phyloP scores from a whole-genome alignment of 2,329 filamentous ascomycete genomes.

The Aspergillaceae sp. region DNA sequence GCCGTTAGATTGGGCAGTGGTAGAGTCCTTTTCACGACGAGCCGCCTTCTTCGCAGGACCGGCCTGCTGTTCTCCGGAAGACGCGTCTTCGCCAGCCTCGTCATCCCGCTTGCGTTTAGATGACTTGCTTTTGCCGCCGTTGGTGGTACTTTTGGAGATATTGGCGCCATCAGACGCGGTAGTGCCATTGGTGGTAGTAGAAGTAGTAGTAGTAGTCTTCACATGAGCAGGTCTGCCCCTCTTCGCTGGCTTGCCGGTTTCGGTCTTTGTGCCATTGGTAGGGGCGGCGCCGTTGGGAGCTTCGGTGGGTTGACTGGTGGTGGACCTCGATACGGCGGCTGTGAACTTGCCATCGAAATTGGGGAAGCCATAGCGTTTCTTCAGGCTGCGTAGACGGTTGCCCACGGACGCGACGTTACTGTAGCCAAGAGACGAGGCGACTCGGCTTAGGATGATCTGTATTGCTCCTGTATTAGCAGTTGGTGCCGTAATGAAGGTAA shows the following conservation, averaged over 20 bases:
- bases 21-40: too few relatives aligned
- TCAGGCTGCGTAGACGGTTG: constrained; percentile 19
- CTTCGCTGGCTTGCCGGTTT: too few relatives aligned
- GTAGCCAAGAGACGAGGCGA: constrained; percentile 18
- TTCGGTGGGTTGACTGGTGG: too few relatives aligned
- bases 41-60: too few relatives aligned
- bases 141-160: background rate
- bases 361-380: constrained; percentile 17
- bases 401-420: constrained; percentile 18
- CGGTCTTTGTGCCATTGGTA: too few relatives aligned
- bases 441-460: constrained; percentile 20
- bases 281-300: too few relatives aligned
- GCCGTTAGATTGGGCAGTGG: too few relatives aligned
- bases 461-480: background rate
- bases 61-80: too few relatives aligned
- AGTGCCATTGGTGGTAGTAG: background rate
- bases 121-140: background rate
- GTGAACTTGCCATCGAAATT: constrained; percentile 10
- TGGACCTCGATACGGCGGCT: background rate
- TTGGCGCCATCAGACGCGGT: too few relatives aligned
- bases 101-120: too few relatives aligned
- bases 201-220: background rate
- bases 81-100: too few relatives aligned
- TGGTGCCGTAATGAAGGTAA: background rate
- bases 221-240: background rate